A percentile compares a stretch with the other conserved stretches of the same genome.
These are phyloP conservation scores for Ogataea saltuana DNA, from an alignment of 805 yeast genomes.

Conservation along the genomic window DNA sequence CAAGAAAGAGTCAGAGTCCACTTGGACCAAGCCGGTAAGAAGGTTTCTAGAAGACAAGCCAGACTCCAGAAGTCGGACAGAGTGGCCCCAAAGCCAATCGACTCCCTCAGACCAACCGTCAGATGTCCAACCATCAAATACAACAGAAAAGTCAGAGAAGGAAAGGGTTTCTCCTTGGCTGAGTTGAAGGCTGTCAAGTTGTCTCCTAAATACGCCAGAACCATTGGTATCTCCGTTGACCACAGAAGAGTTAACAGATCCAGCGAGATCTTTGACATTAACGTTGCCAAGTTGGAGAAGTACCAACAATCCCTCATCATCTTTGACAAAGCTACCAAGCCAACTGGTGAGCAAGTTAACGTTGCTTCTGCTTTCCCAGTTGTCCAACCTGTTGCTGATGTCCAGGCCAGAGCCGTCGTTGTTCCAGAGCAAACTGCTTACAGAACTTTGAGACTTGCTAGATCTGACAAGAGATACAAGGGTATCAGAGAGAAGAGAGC, in stretches of 20 bases:
- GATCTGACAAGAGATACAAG: conserved; percentile 88
- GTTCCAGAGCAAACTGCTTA: conserved; percentile 70
- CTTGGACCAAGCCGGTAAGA: conserved; percentile 99
- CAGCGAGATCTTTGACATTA: conserved; percentile 89
- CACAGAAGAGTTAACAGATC: conserved; percentile 99
- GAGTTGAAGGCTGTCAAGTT: conserved; percentile 98
- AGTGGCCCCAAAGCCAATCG: conserved; percentile 97
- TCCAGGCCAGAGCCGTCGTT: conserved; percentile 88
- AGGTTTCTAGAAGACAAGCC: conserved; percentile 93
- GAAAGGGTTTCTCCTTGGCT: conserved; percentile 98
- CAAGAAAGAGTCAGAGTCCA: conserved; percentile 99
- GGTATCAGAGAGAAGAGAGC: conserved; percentile 99
- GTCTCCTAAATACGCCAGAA: conserved; percentile 93
- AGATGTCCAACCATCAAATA: conserved; percentile 98
- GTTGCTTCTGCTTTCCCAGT: conserved; percentile 88
- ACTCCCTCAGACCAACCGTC: conserved; percentile 93
- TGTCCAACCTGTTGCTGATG: conserved; percentile 70
- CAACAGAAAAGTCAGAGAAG: conserved; percentile 99
- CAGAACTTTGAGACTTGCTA: conserved; percentile 94
- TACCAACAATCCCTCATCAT: conserved; percentile 94
- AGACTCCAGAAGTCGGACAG: conserved; percentile 93
- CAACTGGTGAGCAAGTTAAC: conserved; percentile 77
- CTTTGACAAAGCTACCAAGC: conserved; percentile 86
- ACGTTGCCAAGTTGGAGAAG: conserved; percentile 95
- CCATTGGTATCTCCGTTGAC: conserved; percentile 98